Evolutionary conservation across 2,329 filamentous ascomycete species (phyloP).

Genomic region (Ophiostoma montium): DNA sequence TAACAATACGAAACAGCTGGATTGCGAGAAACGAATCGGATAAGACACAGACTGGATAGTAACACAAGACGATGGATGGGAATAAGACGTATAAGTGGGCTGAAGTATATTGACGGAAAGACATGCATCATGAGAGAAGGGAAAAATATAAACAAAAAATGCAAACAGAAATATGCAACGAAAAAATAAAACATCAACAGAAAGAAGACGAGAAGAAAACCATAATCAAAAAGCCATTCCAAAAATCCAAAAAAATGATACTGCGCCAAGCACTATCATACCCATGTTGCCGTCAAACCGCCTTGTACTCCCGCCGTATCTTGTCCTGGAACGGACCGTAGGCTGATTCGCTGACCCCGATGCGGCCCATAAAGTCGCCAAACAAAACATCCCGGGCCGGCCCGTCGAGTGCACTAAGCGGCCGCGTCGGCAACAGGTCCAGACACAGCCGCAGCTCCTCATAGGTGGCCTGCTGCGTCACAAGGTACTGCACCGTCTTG

Average conservation of each 20-base stretch:
- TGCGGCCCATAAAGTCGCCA: constrained; percentile 7
- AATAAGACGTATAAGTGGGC: neutral
- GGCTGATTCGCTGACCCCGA: constrained; percentile 4
- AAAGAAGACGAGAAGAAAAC: neutral
- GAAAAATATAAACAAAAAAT: neutral
- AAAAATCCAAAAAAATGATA: neutral
- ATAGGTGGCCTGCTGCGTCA: constrained; percentile 8
- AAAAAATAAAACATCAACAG: no score
- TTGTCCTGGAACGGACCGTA: constrained; percentile 12
- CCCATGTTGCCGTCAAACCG: neutral
- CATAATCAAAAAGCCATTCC: neutral
- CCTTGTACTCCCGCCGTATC: constrained; percentile 9
- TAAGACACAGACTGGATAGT: no score
- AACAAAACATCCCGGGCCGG: constrained; percentile 4
- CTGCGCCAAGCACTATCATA: neutral
- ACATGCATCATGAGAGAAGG: neutral
- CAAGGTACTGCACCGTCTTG: constrained; percentile 9
- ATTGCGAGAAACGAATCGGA: no score
- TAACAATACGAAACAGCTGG: neutral
- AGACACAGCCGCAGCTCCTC: neutral
- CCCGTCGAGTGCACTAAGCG: neutral
- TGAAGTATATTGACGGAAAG: no score
- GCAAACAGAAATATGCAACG: no score
- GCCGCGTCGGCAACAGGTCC: neutral
- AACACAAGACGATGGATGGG: neutral